phyloP scores from a whole-genome alignment of 257 asterid genomes.

The Striga asiatica region DNA sequence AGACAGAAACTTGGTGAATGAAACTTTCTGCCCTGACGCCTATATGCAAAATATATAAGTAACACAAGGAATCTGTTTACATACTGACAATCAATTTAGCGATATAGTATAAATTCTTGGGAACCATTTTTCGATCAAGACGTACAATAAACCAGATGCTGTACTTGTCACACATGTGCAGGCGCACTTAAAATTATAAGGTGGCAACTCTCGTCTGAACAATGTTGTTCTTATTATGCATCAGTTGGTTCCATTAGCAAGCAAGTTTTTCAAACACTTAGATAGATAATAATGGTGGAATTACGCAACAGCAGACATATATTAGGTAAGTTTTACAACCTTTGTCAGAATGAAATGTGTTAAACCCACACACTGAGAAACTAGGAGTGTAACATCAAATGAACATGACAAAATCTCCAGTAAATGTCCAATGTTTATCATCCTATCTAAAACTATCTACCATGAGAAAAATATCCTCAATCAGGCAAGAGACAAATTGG shows the following conservation, averaged over 20 bases:
- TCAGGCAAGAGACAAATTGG: not conserved
- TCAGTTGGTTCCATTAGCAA: not conserved
- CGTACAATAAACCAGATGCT: not conserved
- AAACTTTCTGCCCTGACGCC: slow-evolving; percentile 47
- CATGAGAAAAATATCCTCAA: not conserved
- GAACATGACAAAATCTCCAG: not conserved
- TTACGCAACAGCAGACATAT: not conserved
- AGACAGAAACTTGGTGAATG: slow-evolving; percentile 34
- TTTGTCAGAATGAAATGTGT: not conserved
- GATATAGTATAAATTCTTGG: too few relatives aligned
- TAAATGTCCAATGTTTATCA: not conserved
- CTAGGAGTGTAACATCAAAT: not conserved
- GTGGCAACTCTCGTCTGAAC: not conserved
- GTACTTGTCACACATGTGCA: not conserved
- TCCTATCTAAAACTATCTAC: not conserved
- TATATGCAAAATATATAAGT: too few relatives aligned
- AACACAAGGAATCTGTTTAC: not conserved
- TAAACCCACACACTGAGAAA: not conserved
- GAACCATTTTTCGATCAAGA: not conserved
- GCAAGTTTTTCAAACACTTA: not conserved
- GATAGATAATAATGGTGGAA: slow-evolving; percentile 1
- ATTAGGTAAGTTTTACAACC: too few relatives aligned
- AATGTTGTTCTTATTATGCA: not conserved
- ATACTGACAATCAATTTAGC: not conserved
- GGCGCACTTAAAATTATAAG: not conserved